Evolutionary conservation across 2,329 filamentous ascomycete species (phyloP), one percentile per base, ranked within the genome.

Genomic region (Neonectria punicea): DNA sequence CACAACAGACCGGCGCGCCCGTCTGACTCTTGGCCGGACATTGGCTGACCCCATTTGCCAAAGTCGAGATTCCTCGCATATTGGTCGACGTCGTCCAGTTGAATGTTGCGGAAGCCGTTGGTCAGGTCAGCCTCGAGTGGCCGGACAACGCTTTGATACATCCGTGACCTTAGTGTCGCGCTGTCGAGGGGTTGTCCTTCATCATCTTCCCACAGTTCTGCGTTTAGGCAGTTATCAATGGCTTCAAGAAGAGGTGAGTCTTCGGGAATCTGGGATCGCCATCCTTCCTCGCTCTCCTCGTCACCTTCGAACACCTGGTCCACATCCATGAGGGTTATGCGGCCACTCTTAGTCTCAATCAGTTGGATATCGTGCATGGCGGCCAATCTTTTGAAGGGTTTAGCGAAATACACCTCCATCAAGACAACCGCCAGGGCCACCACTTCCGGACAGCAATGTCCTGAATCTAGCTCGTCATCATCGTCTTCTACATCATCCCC

Each of bases 401-500:
- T 55, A 5, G 14, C 61, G 13, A 67, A 65, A 20, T 65, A 58
- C 2, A 67, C 22, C 22, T 67, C 65, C 28, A 67, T 58, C 11
- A 67, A n/a, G 2, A 67, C 47, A 0, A 65, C 57, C 0, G 61
- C 65, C 6, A 67, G 22, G 1, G 61, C 25, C 9, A 67, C 44
- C 18, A 65, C 14, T 39, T 30, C 34, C 0, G 61, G 61, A 2
- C 51, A 67, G 4, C 18, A 13, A 14, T 65, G 61, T n/a, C 0
- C 53, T 2, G 50, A 46, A 1, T 63, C 51, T n/a, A n/a, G n/a
- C n/a, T n/a, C n/a, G 47, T 53, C 39, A 44, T 22, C 14, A 44
- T 59, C 34, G 34, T 14, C 41, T 5, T 30, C 43, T 16, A 13
- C 2, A n/a, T 10, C 20, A 14, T 16, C 16, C 1, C 20, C 51